phyloP scores from a whole-genome alignment of 164 flowering plant genomes.

The Akebia trifoliata region DNA sequence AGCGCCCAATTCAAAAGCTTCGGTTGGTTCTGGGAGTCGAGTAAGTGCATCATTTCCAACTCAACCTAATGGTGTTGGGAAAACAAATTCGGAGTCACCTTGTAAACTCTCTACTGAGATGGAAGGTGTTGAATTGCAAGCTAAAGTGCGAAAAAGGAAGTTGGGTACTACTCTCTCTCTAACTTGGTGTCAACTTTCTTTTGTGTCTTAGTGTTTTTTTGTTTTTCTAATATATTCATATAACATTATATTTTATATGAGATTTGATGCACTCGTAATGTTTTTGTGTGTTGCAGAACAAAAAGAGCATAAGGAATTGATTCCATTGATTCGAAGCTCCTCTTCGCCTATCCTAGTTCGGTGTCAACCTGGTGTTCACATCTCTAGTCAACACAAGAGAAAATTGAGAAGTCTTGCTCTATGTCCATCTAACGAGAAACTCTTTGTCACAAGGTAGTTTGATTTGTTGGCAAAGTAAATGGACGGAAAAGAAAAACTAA shows the following conservation, averaged over 20 bases:
- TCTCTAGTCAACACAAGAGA: conserved; percentile 84
- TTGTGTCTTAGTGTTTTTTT: not conserved
- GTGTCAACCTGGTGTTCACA: conserved; percentile 41
- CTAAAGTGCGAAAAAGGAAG: conserved; percentile 60
- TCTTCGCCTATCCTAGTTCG: conserved; percentile 42
- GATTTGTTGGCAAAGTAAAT: not conserved
- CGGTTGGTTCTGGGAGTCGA: conserved; percentile 29
- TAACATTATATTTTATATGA: not conserved
- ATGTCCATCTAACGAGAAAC: conserved; percentile 73
- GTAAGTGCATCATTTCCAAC: conserved; percentile 17
- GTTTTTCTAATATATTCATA: not conserved
- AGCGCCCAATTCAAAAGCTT: conserved; percentile 26
- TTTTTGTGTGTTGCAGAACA: conserved; percentile 44
- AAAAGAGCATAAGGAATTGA: conserved; percentile 67
- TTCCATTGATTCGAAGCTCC: conserved; percentile 43
- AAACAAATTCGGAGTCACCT: conserved; percentile 29
- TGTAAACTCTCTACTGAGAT: conserved; percentile 23
- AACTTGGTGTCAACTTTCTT: not conserved
- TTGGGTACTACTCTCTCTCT: conserved; percentile 38
- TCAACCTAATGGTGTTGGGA: conserved; percentile 21
- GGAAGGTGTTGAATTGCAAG: conserved; percentile 31
- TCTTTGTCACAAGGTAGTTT: conserved; percentile 81
- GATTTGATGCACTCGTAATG: conserved; percentile 5
- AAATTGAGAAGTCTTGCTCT: conserved; percentile 75
- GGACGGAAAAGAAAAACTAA: not conserved